Percentiles rank a stretch among this genome's conserved stretches.
These are phyloP conservation scores for Discostella stelligera DNA, from an alignment of 352 stramenopile genomes.

Conservation along the genomic window DNA sequence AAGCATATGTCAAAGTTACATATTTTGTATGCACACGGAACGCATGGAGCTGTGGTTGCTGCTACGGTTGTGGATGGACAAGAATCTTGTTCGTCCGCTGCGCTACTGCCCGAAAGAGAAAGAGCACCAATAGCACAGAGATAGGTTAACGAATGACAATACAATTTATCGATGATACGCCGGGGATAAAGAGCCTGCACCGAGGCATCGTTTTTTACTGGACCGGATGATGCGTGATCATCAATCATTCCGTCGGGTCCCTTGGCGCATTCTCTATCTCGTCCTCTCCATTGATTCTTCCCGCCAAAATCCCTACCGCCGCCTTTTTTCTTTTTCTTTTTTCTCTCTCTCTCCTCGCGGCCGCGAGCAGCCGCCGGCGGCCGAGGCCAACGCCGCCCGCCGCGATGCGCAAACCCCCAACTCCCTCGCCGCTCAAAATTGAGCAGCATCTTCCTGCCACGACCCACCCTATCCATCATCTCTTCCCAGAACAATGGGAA, in stretches of 20 bases:
- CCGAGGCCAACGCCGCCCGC: constrained; percentile 43
- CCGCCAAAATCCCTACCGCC: no score
- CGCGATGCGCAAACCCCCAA: constrained; percentile 70
- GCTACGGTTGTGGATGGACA: neutral
- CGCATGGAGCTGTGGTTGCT: constrained; percentile 31
- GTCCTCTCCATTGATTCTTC: no score
- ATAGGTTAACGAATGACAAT: constrained; percentile 38
- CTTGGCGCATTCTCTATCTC: no score
- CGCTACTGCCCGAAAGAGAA: neutral
- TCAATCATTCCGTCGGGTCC: no score
- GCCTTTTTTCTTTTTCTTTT: no score
- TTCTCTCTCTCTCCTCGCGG: constrained; percentile 5
- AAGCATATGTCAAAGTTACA: constrained; percentile 76
- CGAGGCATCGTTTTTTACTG: neutral
- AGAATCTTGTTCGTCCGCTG: neutral
- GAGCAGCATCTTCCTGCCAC: constrained; percentile 68
- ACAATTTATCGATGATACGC: constrained; percentile 33
- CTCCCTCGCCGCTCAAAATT: constrained; percentile 62
- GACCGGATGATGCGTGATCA: no score
- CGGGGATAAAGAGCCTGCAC: constrained; percentile 8
- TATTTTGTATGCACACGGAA: constrained; percentile 83
- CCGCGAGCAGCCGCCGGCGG: constrained; percentile 62
- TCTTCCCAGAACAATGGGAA: constrained; percentile 33
- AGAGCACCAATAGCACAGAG: constrained; percentile 32
- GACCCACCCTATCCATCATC: constrained; percentile 19